phyloP scores from a whole-genome alignment of 1,284 basidiomycete genomes.

The Cystobasidium sp. region DNA sequence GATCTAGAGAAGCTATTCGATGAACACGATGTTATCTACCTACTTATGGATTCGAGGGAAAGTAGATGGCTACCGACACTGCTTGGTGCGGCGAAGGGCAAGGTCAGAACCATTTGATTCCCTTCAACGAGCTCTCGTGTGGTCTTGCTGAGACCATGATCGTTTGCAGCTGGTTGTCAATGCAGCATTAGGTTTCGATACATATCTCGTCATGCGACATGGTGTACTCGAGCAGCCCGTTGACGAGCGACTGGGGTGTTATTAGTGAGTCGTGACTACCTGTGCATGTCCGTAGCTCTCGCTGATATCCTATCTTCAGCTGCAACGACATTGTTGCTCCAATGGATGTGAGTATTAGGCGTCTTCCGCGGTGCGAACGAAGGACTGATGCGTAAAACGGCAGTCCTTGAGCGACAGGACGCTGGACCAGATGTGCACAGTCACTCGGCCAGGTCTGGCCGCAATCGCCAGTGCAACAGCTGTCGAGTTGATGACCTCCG shows the following conservation, averaged over 20 bases:
- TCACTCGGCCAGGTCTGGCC: conserved; percentile 93
- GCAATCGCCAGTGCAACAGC: conserved; percentile 88
- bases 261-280: conserved; percentile 63
- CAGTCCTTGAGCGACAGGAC: conserved; percentile 92
- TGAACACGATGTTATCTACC: conserved; percentile 84
- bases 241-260: conserved; percentile 73
- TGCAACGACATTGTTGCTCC: conserved; percentile 98
- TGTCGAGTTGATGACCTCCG: conserved; percentile 86
- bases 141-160: no score
- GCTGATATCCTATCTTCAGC: conserved; percentile 28
- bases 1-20: conserved; percentile 77
- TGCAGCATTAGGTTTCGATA: conserved; percentile 93
- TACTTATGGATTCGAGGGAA: conserved; percentile 98
- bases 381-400: background rate
- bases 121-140: background rate
- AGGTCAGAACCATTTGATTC: conserved; percentile 62
- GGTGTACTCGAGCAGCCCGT: conserved; percentile 63
- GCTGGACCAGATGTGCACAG: conserved; percentile 98
- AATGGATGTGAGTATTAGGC: conserved; percentile 68
- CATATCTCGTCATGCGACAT: conserved; percentile 95
- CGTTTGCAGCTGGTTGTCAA: conserved; percentile 79
- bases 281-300: background rate
- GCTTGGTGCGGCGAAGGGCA: conserved; percentile 77
- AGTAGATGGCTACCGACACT: conserved; percentile 94
- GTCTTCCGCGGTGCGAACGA: background rate